Evolutionary conservation across 192 early-diverging fungal genomes (phyloP).

Genomic region (Rhizoclosmatium globosum): DNA sequence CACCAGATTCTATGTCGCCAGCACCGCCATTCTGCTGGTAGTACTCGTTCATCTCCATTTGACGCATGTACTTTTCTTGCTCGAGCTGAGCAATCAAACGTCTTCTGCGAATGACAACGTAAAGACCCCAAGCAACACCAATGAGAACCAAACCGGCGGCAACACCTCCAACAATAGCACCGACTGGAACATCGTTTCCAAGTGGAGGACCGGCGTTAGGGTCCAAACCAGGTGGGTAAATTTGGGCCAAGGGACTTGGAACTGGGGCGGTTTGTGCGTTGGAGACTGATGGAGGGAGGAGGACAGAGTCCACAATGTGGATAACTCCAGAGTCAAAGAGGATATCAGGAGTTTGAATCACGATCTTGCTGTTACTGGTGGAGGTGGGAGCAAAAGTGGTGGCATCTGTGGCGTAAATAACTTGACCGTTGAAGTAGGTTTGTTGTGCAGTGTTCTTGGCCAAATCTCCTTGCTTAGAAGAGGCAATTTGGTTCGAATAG

Average conservation of each 20-base stretch:
- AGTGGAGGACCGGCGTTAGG: conserved; percentile 8
- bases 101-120: conserved; percentile 18
- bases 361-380: conserved; percentile 3
- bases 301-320: conserved; percentile 42
- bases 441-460: neutral
- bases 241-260: conserved; percentile 13
- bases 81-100: conserved; percentile 30
- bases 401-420: conserved; percentile 5
- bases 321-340: conserved; percentile 42
- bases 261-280: conserved; percentile 30
- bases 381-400: conserved; percentile 15
- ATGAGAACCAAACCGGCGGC: conserved; percentile 30
- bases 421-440: conserved; percentile 23
- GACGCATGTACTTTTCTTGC: conserved; percentile 19
- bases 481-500: conserved; percentile 20
- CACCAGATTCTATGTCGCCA: neutral
- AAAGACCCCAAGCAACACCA: conserved; percentile 12
- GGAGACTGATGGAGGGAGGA: conserved; percentile 23
- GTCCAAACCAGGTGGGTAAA: conserved; percentile 24
- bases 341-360: conserved; percentile 32
- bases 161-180: conserved; percentile 38
- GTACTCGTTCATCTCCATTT: conserved; percentile 23
- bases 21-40: neutral
- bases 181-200: conserved; percentile 35
- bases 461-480: neutral